A percentile compares a stretch with the other conserved stretches of the same genome.
These are phyloP conservation scores for Fusarium euwallaceae DNA, from an alignment of 2,329 filamentous ascomycete species.

Conservation along the genomic window DNA sequence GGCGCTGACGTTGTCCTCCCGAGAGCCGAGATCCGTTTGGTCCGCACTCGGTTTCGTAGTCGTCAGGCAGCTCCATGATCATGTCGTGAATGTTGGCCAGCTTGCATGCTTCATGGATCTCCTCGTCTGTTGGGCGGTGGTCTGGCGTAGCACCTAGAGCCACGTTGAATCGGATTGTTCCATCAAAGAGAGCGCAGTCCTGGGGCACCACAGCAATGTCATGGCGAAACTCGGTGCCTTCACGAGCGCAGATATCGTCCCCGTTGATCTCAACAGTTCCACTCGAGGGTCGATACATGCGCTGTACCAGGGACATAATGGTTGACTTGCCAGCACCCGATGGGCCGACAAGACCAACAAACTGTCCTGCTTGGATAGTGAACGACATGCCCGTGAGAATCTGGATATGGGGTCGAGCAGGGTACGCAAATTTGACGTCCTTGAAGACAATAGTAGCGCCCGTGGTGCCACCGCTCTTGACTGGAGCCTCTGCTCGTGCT, in stretches of 20 bases:
- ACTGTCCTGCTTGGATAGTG: slow-evolving; percentile 69
- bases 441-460: slow-evolving; percentile 67
- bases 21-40: slow-evolving; percentile 82
- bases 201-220: slow-evolving; percentile 70
- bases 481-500: slow-evolving; percentile 48
- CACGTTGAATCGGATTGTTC: slow-evolving; percentile 69
- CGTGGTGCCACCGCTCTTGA: slow-evolving; percentile 41
- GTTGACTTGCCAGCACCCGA: slow-evolving; percentile 78
- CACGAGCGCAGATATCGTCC: slow-evolving; percentile 58
- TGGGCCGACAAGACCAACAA: slow-evolving; percentile 74
- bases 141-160: slow-evolving; percentile 67
- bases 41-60: slow-evolving; percentile 76
- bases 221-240: slow-evolving; percentile 62
- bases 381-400: slow-evolving; percentile 70
- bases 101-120: slow-evolving; percentile 75
- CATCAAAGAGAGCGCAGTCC: slow-evolving; percentile 70
- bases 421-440: slow-evolving; percentile 75
- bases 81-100: slow-evolving; percentile 79
- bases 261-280: slow-evolving; percentile 61
- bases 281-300: slow-evolving; percentile 60
- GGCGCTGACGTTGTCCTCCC: slow-evolving; percentile 82
- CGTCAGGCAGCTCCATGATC: slow-evolving; percentile 71
- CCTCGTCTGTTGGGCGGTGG: slow-evolving; percentile 66
- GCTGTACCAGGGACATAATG: slow-evolving; percentile 68
- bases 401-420: slow-evolving; percentile 68